Percentiles rank a stretch among this genome's conserved stretches.
These are phyloP conservation scores for Penicillium chermesinum DNA, from an alignment of 495 filamentous ascomycete species.

Conservation along the genomic window DNA sequence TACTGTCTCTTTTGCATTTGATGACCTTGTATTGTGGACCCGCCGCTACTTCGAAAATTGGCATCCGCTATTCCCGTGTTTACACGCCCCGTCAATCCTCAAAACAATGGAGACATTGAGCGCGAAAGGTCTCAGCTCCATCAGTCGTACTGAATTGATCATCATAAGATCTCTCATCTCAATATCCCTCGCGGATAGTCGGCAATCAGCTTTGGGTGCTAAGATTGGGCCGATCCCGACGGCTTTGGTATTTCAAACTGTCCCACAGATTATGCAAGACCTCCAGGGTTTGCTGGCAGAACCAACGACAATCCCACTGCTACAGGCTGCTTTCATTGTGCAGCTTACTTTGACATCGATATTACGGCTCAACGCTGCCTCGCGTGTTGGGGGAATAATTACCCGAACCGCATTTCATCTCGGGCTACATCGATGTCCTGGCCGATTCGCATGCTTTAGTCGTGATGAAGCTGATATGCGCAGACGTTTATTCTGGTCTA, in stretches of 20 bases:
- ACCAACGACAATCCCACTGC: conserved; percentile 30
- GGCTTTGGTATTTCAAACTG: conserved; percentile 31
- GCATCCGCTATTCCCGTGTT: conserved; percentile 45
- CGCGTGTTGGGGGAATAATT: conserved; percentile 42
- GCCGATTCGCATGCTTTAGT: conserved; percentile 37
- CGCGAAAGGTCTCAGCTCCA: conserved; percentile 13
- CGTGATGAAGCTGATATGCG: conserved; percentile 34
- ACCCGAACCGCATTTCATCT: conserved; percentile 44
- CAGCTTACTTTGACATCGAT: conserved; percentile 45
- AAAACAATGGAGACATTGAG: conserved; percentile 30
- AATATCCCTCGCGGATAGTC: conserved; percentile 35
- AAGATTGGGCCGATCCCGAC: conserved; percentile 24
- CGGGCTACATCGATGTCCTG: conserved; percentile 46
- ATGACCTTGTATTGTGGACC: conserved; percentile 35
- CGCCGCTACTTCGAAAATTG: conserved; percentile 44
- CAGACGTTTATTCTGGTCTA: conserved; percentile 45
- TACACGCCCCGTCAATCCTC: conserved; percentile 41
- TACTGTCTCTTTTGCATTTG: conserved; percentile 20
- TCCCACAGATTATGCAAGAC: conserved; percentile 34
- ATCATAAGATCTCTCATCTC: conserved; percentile 44
- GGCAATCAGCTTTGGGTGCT: conserved; percentile 17
- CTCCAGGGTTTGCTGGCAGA: conserved; percentile 31
- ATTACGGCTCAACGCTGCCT: conserved; percentile 45
- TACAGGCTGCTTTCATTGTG: conserved; percentile 42
- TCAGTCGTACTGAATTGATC: conserved; percentile 26